These are phyloP conservation scores for Cytospora paraplurivora DNA, from an alignment of 2,329 filamentous ascomycete species.

Conservation along the genomic window DNA sequence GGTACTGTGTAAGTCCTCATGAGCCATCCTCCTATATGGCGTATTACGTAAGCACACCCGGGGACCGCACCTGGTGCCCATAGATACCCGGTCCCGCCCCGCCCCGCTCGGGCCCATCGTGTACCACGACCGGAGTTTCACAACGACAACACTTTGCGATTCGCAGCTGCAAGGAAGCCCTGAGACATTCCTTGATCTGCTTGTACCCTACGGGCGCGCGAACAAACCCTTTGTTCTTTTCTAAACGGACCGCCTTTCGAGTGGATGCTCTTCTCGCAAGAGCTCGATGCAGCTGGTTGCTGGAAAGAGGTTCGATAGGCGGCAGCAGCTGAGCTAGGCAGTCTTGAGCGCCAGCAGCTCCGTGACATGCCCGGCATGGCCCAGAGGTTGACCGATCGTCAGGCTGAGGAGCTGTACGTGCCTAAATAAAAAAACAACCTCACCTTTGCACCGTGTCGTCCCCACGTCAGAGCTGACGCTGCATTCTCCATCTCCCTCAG, in stretches of 20 bases:
- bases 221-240: not conserved
- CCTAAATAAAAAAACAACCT: not conserved
- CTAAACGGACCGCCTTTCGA: not conserved
- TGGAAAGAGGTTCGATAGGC: not conserved
- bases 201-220: not conserved
- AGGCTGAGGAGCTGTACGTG: slow-evolving; percentile 86
- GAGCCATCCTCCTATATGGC: too few relatives aligned
- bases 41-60: too few relatives aligned
- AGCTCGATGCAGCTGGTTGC: not conserved
- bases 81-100: too few relatives aligned
- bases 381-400: slow-evolving; percentile 64
- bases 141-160: not conserved
- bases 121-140: too few relatives aligned
- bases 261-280: not conserved
- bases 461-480: slow-evolving; percentile 7
- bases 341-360: not conserved
- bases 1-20: too few relatives aligned
- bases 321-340: not conserved
- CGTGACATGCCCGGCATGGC: not conserved
- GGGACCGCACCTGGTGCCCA: too few relatives aligned
- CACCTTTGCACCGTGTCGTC: slow-evolving; percentile 22
- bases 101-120: too few relatives aligned
- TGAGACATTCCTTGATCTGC: not conserved
- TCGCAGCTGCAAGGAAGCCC: not conserved
- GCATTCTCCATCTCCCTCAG: slow-evolving; percentile 46